These are phyloP conservation scores for Ehretia macrophylla DNA, from an alignment of 257 asterid genomes.

Conservation along the genomic window DNA sequence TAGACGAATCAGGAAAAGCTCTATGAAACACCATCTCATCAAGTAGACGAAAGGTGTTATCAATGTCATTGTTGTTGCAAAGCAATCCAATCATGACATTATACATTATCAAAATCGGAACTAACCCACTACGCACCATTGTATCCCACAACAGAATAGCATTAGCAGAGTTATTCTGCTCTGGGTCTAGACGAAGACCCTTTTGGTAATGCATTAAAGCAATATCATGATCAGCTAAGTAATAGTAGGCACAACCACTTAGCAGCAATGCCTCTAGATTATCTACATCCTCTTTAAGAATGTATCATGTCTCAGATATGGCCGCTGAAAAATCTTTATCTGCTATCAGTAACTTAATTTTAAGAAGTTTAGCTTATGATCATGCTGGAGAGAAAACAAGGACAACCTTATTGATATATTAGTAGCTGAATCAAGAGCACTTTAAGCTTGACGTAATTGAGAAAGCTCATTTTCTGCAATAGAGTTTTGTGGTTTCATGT, in stretches of 20 bases:
- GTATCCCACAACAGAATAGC: too few relatives aligned
- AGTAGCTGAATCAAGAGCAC: conserved; percentile 64
- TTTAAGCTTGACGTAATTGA: conserved; percentile 68
- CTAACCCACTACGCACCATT: too few relatives aligned
- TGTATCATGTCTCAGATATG: conserved; percentile 75
- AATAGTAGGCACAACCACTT: conserved; percentile 92
- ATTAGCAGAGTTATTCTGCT: too few relatives aligned
- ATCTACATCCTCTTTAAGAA: conserved; percentile 84
- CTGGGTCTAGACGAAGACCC: conserved; percentile 97
- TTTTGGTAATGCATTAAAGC: conserved; percentile 85
- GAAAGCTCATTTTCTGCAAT: conserved; percentile 89
- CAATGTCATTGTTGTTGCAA: too few relatives aligned
- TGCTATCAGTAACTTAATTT: conserved; percentile 59
- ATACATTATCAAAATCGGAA: too few relatives aligned
- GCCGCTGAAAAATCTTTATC: conserved; percentile 72
- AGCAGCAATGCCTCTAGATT: conserved; percentile 79
- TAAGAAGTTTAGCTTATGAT: conserved; percentile 81
- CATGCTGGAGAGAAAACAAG: conserved; percentile 94
- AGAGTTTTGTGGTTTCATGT: conserved; percentile 66
- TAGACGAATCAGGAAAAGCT: conserved; percentile 60
- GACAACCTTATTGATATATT: conserved; percentile 64
- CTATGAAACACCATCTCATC: conserved; percentile 69
- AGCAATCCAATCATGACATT: too few relatives aligned
- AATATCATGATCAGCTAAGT: conserved; percentile 92
- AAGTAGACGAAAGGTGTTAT: too few relatives aligned